Base-by-base conservation (phyloP, 2,329 filamentous ascomycete genomes). In the Fusarium armeniacum region DNA sequence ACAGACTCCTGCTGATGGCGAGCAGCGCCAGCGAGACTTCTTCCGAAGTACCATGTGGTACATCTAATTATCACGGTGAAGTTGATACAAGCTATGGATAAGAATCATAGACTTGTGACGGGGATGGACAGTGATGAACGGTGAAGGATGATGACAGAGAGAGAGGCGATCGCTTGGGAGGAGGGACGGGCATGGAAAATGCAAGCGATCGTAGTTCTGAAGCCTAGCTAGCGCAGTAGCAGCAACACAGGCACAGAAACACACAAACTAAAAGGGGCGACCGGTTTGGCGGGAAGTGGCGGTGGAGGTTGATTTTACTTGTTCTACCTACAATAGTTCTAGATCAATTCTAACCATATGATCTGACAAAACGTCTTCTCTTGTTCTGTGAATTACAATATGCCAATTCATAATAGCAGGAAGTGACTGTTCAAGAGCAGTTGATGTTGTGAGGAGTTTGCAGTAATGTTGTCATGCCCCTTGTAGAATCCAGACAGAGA, bases 41-140 rank as follows among this genome's bases (percentile, higher is more conserved):
- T 77, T 82, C 73, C 74, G 75, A 22, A 54, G 71, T 26, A 83
- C 81, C 10, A 83, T 83, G 81, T 83, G 82, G 82, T 83, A 78
- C 68, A 83, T 83, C 53, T 83, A 72, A 72, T 30, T 18, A 30
- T 18, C 26, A 28, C 30, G 24, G 24, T 10, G 26, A 9, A 24
- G 11, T 28, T 36, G 51, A 22, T 47, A 26, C 26, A 30, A 32
- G 26, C 11, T 12, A 32, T 36, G 40, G 35, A 46, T 28, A n/a
- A 35, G 35, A n/a, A 28, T 12, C 22, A 36, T 28, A 22, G 44
- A n/a, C 22, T 12, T 47, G 47, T 15, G 30, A 44, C 47, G 33
- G 36, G 46, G 51, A 43, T 24, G 43, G 24, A 28, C 30, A 20
- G 11, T 12, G 47, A 49, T 52, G 44, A 18, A n/a, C 41, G 28